Base-by-base conservation (phyloP, 352 stramenopile species). In the Pythium myriotylum region DNA sequence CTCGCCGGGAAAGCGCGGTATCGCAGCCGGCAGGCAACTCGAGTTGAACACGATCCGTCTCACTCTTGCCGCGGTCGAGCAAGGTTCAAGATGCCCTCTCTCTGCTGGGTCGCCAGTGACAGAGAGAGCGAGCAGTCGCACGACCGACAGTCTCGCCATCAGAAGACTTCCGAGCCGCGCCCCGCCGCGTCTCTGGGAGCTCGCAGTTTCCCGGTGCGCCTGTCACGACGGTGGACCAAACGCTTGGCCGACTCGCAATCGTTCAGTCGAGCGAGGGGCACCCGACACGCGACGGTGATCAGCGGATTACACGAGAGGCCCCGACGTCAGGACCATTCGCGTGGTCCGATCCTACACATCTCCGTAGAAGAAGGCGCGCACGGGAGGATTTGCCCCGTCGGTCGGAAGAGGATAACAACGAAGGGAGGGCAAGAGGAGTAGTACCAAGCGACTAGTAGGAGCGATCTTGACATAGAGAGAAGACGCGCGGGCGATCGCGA, bases 41-140 rank as follows among this genome's bases (percentile, higher is more conserved):
- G 46, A 53, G 46, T 53, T 53, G 46, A 51, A 51, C 22, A 23
- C 26, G 46, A 37, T 53, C 46, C 23, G 46, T 53, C 46, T 53
- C 46, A 53, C 14, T 39, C 23, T n/a, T n/a, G n/a, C 22, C 22
- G 29, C 29, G 29, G 29, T 35, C 29, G 29, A 53, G 32, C 24
- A 14, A 43, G 8, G 10, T 53, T 53, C 22, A 53, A 53, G 46
- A 40, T 40, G 7, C 37, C 4, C 37, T 17, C 37, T 43, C 37
- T 43, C 37, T 43, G 37, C 37, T 43, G 23, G n/a, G 20, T 33
- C 43, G 43, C 43, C 43, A 50, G 43, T 33, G 46, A 53, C 22
- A 37, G 46, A 37, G 29, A 42, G 48, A 29, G n/a, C 19, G 22
- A 22, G 29, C 3, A 49, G 22, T 49, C 22, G 45, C 9, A 19